Percentiles rank a stretch among this genome's conserved stretches.
phyloP scores from a whole-genome alignment of 192 early-diverging fungal genomes.

The Umbelopsis isabellina region DNA sequence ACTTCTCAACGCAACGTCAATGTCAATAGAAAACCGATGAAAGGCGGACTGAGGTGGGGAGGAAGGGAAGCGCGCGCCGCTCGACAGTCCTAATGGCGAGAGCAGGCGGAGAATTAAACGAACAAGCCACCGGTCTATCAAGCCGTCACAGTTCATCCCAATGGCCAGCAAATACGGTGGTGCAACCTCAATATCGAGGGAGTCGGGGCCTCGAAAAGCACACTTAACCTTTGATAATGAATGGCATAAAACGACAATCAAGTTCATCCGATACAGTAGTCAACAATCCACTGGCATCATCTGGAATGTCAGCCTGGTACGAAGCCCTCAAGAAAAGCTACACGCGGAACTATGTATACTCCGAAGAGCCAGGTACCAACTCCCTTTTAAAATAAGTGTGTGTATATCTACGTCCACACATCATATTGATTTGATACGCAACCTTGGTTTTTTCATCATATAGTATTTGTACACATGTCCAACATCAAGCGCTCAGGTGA shows the following conservation, averaged over 20 bases:
- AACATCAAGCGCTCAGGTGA: conserved; percentile 48
- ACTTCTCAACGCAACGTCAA: neutral
- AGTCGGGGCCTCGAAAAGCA: neutral
- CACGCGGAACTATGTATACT: conserved; percentile 27
- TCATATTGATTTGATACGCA: neutral
- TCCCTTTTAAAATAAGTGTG: too few relatives aligned
- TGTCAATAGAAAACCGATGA: neutral
- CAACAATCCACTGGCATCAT: conserved; percentile 3
- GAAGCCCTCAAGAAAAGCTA: conserved; percentile 36
- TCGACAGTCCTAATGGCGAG: neutral
- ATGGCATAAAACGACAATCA: conserved; percentile 18
- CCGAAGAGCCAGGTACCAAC: conserved; percentile 18
- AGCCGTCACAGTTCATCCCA: neutral
- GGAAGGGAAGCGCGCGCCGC: conserved; percentile 9
- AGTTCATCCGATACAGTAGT: neutral
- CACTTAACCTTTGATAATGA: neutral
- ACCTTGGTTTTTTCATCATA: neutral
- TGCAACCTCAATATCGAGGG: neutral
- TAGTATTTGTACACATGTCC: conserved; percentile 40
- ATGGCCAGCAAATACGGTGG: neutral
- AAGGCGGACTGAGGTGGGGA: neutral
- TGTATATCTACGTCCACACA: neutral
- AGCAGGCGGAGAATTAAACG: conserved; percentile 7
- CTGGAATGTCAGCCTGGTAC: conserved; percentile 29
- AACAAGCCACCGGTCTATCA: neutral